Evolutionary conservation across 306 rosid genomes (phyloP), one percentile per base, ranked within the genome.

Genomic region (Senna tora): DNA sequence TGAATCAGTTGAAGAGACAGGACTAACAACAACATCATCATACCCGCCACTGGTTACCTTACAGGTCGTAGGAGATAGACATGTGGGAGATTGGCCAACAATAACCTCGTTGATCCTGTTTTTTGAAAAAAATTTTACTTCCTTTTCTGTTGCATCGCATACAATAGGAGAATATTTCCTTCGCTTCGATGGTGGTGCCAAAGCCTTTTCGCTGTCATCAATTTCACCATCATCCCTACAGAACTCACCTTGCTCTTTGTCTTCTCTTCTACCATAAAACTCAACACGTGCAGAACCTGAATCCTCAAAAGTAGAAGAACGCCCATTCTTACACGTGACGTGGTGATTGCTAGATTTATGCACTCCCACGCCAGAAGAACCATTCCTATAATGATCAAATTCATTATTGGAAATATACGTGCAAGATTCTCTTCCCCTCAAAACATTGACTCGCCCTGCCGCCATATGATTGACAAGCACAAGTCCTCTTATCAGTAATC

Each of bases 381-480:
- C 86, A 57, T 65, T 60, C 61, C 67, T 73, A 76, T 1, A 13
- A 65, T 46, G 36, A 67, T 60, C 84, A 74, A 68, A 67, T 34
- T 77, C 86, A 77, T 83, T 71, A 42, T 39, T 41, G 43, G 79
- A 82, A 71, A 62, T 45, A 41, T 56, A 45, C 11, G 57, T 66
- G 83, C 47, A 79, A 54, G 76, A 82, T 9, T 81, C 88, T 62
- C 82, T 80, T 21, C 82, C 86, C 71, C 84, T 75, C 64, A 86
- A 74, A 82, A 83, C 84, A 80, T 82, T 77, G 20, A 78, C 81
- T 64, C 76, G 64, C 73, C 95, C 89, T 88, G 97, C 84, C 84
- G 90, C 92, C 97, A 88, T 91, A 69, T 72, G 86, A 86, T 86
- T 81, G 54, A 81, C 84, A 85, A 86, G 77, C 84, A 86, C 82